A percentile compares a stretch with the other conserved stretches of the same genome.
Evolutionary conservation across 352 stramenopile genomes (phyloP).

Genomic region (Peronospora belbahrii): DNA sequence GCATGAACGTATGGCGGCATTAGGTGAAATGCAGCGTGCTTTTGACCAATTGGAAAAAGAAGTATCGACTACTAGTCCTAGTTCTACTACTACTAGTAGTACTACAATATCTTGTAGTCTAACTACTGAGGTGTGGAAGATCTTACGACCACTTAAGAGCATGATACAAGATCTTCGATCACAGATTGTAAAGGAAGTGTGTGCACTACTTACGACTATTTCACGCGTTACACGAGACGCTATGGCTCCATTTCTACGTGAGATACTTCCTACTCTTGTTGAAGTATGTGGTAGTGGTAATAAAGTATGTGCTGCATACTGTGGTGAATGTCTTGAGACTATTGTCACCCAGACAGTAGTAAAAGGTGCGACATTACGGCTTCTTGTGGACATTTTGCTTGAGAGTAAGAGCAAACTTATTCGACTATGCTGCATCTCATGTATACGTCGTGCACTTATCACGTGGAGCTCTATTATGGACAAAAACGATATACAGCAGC

Average conservation of each 20-base stretch:
- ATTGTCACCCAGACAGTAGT: slow-evolving; percentile 59
- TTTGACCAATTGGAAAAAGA: slow-evolving; percentile 71
- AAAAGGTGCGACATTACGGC: slow-evolving; percentile 62
- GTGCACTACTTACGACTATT: slow-evolving; percentile 47
- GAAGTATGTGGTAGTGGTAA: slow-evolving; percentile 78
- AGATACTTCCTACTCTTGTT: slow-evolving; percentile 63
- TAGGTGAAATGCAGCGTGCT: slow-evolving; percentile 53
- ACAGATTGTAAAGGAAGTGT: slow-evolving; percentile 84
- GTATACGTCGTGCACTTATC: slow-evolving; percentile 40
- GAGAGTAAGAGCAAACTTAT: slow-evolving; percentile 83
- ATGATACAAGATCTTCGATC: slow-evolving; percentile 77
- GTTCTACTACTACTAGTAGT: too few relatives aligned
- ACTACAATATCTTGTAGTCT: slow-evolving; percentile 29
- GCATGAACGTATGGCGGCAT: slow-evolving; percentile 61
- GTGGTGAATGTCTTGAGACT: slow-evolving; percentile 63
- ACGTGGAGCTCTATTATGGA: slow-evolving; percentile 71
- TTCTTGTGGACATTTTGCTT: slow-evolving; percentile 64
- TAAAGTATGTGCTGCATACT: slow-evolving; percentile 79
- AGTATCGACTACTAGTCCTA: too few relatives aligned
- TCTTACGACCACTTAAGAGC: slow-evolving; percentile 58
- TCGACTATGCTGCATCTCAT: slow-evolving; percentile 62
- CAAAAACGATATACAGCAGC: slow-evolving; percentile 71
- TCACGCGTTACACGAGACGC: slow-evolving; percentile 59
- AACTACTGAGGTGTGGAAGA: slow-evolving; percentile 57
- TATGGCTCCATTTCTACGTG: slow-evolving; percentile 69